Evolutionary conservation across 1,284 basidiomycete genomes (phyloP).

Genomic region (Marasmius oreades): DNA sequence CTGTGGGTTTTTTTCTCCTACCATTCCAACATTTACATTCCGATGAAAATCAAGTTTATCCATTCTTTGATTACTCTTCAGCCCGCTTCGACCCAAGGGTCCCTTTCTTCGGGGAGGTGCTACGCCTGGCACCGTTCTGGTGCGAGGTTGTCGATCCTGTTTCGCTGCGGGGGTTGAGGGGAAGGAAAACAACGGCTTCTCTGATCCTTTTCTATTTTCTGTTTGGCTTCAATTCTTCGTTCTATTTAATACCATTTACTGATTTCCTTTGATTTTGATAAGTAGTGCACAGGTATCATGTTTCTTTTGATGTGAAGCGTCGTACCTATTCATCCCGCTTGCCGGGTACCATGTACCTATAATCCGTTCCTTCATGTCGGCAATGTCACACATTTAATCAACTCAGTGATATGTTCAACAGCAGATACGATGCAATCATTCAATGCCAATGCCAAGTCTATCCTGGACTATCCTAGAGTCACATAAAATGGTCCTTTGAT

Average conservation of each 20-base stretch:
- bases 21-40: constrained; percentile 15
- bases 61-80: constrained; percentile 68
- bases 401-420: no score
- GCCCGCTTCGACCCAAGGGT: constrained; percentile 28
- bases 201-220: constrained; percentile 49
- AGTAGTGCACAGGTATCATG: background rate
- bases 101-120: constrained; percentile 33
- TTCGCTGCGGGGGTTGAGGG: constrained; percentile 33
- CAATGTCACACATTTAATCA: no score
- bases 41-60: constrained; percentile 77
- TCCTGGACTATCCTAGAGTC: no score
- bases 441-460: no score
- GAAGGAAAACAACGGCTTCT: constrained; percentile 71
- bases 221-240: background rate
- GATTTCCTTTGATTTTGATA: background rate
- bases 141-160: constrained; percentile 33
- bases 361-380: no score
- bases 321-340: no score
- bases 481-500: no score
- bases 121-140: constrained; percentile 49
- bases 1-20: constrained; percentile 1
- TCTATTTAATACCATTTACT: background rate
- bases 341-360: no score
- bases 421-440: no score
- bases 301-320: no score